Base-by-base conservation (phyloP, 768 basidiomycete genomes). In the Russula earlei region DNA sequence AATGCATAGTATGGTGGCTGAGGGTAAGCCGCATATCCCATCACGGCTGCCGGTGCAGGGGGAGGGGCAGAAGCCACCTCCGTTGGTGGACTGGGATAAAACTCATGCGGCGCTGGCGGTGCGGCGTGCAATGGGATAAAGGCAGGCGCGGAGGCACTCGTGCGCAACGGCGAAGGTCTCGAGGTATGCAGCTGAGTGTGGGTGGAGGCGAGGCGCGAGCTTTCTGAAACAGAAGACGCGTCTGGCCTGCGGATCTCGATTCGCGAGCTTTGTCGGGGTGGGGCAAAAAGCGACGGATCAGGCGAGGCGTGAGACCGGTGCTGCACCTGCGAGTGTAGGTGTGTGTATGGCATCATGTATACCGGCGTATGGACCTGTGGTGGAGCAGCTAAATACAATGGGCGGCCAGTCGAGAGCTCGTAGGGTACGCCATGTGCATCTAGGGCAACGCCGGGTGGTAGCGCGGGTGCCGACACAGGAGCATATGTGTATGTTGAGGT, bases 401-500 rank as follows among this genome's bases (percentile, higher is more conserved):
- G 80, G 37, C 86, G 87, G 38, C 90, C 90, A 5, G 87, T 90
- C 14, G 87, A 82, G 49, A 90, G 66, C 68, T 91, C 89, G 65
- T 84, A 91, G n/a, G 87, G 75, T 71, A 88, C 76, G 31, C 89
- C 89, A 57, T 86, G 83, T 52, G 82, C 79, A 61, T 82, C 83
- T 65, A 89, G 70, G 14, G 77, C 87, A 48, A 90, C 76, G 46
- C 89, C 89, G 14, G 82, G 74, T n/a, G 88, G 79, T 19, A 84
- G 59, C 7, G 75, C 68, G 8, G 74, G 72, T 6, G 75, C 52
- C 2, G 56, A 31, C 19, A 57, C 51, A 7, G 74, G 71, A 8
- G 74, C 72, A 66, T 80, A 87, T 2, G 72, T 71, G 52, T 86
- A 91, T 15, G 85, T 79, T 9, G 88, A 82, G n/a, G 77, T 75